Evolutionary conservation across 176 grass and related monocot genomes (phyloP).

Genomic region (Guadua angustifolia): DNA sequence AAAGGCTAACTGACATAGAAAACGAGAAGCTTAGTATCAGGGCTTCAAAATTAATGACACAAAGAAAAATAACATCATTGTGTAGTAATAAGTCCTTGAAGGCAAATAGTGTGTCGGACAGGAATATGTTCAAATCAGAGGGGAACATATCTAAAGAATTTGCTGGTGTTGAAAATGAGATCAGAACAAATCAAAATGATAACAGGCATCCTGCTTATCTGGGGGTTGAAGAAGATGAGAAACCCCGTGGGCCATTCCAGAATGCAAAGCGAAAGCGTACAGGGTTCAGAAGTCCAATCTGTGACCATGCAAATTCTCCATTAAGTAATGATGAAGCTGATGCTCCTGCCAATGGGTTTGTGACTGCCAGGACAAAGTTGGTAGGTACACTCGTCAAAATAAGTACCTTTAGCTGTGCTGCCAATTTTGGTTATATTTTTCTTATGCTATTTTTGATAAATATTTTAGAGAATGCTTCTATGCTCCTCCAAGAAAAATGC

Average conservation of each 20-base stretch:
- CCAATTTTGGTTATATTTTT: not conserved
- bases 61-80: constrained; percentile 75
- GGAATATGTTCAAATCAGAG: constrained; percentile 63
- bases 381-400: constrained; percentile 46
- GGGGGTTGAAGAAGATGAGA: constrained; percentile 58
- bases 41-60: constrained; percentile 64
- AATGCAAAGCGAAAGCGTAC: constrained; percentile 69
- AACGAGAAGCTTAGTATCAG: constrained; percentile 59
- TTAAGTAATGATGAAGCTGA: constrained; percentile 76
- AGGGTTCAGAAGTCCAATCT: constrained; percentile 93
- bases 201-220: constrained; percentile 47
- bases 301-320: constrained; percentile 72
- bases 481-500: not conserved
- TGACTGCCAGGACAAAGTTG: constrained; percentile 88
- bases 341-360: constrained; percentile 61
- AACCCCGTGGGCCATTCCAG: constrained; percentile 42
- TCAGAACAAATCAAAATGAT: constrained; percentile 49
- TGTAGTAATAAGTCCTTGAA: constrained; percentile 60
- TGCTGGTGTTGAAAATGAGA: constrained; percentile 65
- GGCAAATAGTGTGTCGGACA: constrained; percentile 51
- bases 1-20: constrained; percentile 48
- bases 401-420: constrained; percentile 8
- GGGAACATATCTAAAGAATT: constrained; percentile 45
- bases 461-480: constrained; percentile 21
- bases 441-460: constrained; percentile 13